Percentiles rank a stretch among this genome's conserved stretches.
phyloP scores from a whole-genome alignment of 169 alveolate species.

The Toxoplasma gondii region DNA sequence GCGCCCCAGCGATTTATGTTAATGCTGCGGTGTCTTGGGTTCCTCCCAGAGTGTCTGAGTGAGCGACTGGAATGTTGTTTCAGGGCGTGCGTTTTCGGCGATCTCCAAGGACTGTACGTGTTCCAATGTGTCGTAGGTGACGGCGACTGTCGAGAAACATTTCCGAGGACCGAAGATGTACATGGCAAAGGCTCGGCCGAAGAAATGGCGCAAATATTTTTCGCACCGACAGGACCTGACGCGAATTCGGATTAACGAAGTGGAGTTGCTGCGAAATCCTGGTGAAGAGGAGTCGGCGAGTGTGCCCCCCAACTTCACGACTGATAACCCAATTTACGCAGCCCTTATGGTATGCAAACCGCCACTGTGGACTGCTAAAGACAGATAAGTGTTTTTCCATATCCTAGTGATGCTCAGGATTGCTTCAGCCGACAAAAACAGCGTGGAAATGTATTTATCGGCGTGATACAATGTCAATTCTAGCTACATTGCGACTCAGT shows the following conservation, averaged over 20 bases:
- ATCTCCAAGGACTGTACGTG: too few species aligned
- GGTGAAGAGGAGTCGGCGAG: background rate
- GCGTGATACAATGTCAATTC: too few species aligned
- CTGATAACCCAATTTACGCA: constrained; percentile 30
- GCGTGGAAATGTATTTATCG: too few species aligned
- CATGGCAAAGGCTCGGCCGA: constrained; percentile 80
- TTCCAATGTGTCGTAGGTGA: background rate
- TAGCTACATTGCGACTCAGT: too few species aligned
- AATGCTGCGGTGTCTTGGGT: too few species aligned
- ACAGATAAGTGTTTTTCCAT: too few species aligned
- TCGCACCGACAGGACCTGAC: constrained; percentile 84
- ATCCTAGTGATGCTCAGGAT: too few species aligned
- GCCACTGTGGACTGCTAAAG: background rate
- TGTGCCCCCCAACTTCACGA: background rate
- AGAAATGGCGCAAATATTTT: constrained; percentile 79
- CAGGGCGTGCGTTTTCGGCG: too few species aligned
- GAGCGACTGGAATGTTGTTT: too few species aligned
- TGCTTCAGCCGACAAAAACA: too few species aligned
- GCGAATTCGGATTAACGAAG: constrained; percentile 73
- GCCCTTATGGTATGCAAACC: constrained; percentile 30
- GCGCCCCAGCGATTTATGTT: too few species aligned
- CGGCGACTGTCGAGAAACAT: constrained; percentile 79
- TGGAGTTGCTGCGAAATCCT: constrained; percentile 8
- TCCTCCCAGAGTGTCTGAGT: too few species aligned
- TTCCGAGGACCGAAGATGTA: constrained; percentile 84